These are phyloP conservation scores for Psilocybe sp. DNA, from an alignment of 768 basidiomycete species.

Conservation along the genomic window DNA sequence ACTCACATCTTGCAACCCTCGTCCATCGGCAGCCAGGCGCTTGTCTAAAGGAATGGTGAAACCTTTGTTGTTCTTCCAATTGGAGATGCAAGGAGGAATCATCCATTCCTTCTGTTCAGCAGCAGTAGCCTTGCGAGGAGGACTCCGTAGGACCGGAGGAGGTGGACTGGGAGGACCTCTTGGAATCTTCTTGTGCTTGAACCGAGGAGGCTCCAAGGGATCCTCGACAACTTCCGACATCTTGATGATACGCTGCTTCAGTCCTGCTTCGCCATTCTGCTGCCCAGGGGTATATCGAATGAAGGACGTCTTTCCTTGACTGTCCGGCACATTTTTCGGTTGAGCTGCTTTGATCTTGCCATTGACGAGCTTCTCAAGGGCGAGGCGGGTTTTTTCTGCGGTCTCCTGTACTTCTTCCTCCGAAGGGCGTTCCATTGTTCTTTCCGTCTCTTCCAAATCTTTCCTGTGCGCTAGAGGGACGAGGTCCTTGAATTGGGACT, in stretches of 20 bases:
- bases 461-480: slow-evolving; percentile 89
- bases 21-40: slow-evolving; percentile 95
- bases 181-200: slow-evolving; percentile 99
- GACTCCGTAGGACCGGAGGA: slow-evolving; percentile 91
- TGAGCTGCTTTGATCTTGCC: slow-evolving; percentile 99
- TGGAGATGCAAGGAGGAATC: slow-evolving; percentile 99
- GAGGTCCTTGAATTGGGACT: slow-evolving; percentile 97
- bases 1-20: slow-evolving; percentile 94
- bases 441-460: slow-evolving; percentile 74
- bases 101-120: slow-evolving; percentile 99
- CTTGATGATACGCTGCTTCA: slow-evolving; percentile 97
- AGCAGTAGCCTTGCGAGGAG: slow-evolving; percentile 92
- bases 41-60: slow-evolving; percentile 99
- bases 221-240: slow-evolving; percentile 99
- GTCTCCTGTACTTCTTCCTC: slow-evolving; percentile 92
- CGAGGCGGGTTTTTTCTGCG: slow-evolving; percentile 84
- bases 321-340: slow-evolving; percentile 90
- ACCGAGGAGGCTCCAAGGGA: slow-evolving; percentile 92
- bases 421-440: slow-evolving; percentile 86
- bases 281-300: slow-evolving; percentile 97
- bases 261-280: slow-evolving; percentile 60
- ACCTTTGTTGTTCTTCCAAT: slow-evolving; percentile 99
- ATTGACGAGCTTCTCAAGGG: slow-evolving; percentile 89
- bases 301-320: slow-evolving; percentile 80
- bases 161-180: slow-evolving; percentile 95